phyloP scores from a whole-genome alignment of 768 basidiomycete genomes.

The Mycena latifolia region DNA sequence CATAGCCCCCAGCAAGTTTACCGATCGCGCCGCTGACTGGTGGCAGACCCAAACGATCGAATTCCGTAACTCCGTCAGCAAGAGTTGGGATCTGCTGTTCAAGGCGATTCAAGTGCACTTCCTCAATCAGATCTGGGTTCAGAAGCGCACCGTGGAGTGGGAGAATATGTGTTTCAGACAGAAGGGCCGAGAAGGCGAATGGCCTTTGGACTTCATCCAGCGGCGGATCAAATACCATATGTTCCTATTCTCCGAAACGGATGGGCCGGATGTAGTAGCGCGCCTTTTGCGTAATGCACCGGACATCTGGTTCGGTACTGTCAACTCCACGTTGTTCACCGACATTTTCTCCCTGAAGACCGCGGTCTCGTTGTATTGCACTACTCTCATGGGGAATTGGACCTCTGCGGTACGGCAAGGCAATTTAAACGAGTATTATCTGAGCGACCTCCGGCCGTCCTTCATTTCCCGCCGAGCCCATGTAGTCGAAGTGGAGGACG shows the following conservation, averaged over 20 bases:
- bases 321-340: constrained; percentile 6
- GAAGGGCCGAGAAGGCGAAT: neutral
- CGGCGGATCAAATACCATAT: neutral
- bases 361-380: neutral
- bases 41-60: neutral
- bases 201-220: constrained; percentile 15
- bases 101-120: constrained; percentile 14
- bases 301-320: neutral
- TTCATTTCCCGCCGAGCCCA: no score
- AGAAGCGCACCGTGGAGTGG: neutral
- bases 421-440: constrained; percentile 1
- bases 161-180: constrained; percentile 20
- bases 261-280: neutral
- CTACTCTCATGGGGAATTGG: constrained; percentile 22
- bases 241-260: constrained; percentile 5
- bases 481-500: no score
- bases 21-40: neutral
- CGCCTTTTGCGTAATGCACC: neutral
- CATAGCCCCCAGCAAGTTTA: constrained; percentile 11
- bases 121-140: constrained; percentile 15
- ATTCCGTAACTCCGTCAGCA: neutral
- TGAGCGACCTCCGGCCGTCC: no score
- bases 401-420: neutral
- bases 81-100: constrained; percentile 3
- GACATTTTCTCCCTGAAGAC: constrained; percentile 8